A percentile compares a stretch with the other conserved stretches of the same genome.
phyloP scores from a whole-genome alignment of 2,329 filamentous ascomycete species.

The Sclerotinia borealis region DNA sequence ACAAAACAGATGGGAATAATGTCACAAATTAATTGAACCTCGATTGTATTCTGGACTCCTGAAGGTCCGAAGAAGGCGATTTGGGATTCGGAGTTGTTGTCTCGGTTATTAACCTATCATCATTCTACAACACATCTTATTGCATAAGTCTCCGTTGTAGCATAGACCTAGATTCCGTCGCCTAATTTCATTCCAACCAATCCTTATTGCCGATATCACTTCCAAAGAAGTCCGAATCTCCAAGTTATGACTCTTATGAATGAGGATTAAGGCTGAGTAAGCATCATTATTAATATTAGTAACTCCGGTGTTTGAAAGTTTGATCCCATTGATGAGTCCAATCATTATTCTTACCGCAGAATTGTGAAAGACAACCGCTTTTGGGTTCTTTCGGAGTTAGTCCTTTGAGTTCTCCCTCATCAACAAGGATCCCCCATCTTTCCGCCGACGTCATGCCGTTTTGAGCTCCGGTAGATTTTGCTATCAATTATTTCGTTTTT shows the following conservation, averaged over 20 bases:
- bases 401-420: too few species aligned
- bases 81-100: not conserved
- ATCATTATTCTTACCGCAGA: not conserved
- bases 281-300: not conserved
- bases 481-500: not conserved
- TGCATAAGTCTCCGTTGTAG: not conserved
- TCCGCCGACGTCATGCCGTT: not conserved
- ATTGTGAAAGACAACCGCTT: not conserved
- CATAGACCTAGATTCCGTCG: too few species aligned
- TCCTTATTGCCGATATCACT: not conserved
- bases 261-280: not conserved
- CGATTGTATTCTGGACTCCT: not conserved
- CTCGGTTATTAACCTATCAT: not conserved
- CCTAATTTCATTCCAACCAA: not conserved
- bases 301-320: not conserved
- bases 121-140: not conserved
- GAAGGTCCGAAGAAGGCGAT: not conserved
- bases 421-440: not conserved
- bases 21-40: not conserved
- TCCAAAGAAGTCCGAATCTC: not conserved
- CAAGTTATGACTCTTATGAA: not conserved
- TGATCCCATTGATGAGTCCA: not conserved
- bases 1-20: not conserved
- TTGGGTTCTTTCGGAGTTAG: not conserved
- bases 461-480: not conserved